These are phyloP conservation scores for Lactarius sp. DNA, from an alignment of 768 basidiomycete species.

Conservation along the genomic window DNA sequence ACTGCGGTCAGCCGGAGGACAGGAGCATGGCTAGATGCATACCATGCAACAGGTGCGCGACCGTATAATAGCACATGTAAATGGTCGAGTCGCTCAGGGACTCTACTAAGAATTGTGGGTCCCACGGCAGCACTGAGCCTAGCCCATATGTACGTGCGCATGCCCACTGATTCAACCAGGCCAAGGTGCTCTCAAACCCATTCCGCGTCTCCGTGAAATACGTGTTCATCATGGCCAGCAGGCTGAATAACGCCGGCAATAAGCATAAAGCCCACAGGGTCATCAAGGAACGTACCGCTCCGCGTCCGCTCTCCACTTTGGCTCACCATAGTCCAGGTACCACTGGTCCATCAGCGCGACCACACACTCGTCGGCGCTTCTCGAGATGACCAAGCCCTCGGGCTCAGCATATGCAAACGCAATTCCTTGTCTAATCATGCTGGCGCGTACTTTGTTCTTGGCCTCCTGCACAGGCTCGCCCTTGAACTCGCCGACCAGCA, in stretches of 20 bases:
- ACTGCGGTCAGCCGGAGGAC: conserved; percentile 16
- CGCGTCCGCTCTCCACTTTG: conserved; percentile 78
- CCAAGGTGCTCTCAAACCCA: conserved; percentile 84
- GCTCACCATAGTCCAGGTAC: conserved; percentile 97
- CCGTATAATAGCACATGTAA: conserved; percentile 98
- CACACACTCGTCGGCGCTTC: conserved; percentile 95
- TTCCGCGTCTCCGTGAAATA: conserved; percentile 91
- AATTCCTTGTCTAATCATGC: conserved; percentile 70
- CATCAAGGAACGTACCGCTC: conserved; percentile 55
- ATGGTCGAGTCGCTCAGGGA: conserved; percentile 96
- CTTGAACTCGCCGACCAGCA: conserved; percentile 88
- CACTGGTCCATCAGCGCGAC: conserved; percentile 99
- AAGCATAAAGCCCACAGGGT: not conserved
- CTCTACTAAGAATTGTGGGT: conserved; percentile 93
- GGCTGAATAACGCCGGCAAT: conserved; percentile 38
- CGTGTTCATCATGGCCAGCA: conserved; percentile 82
- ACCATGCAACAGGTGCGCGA: conserved; percentile 89
- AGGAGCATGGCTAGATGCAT: conserved; percentile 27
- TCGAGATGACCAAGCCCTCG: conserved; percentile 81
- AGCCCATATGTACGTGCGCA: conserved; percentile 97
- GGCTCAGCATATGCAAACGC: conserved; percentile 95
- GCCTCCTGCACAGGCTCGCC: conserved; percentile 87
- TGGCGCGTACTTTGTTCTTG: conserved; percentile 80
- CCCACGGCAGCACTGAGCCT: conserved; percentile 95
- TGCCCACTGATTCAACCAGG: conserved; percentile 98